Evolutionary conservation across 2,329 filamentous ascomycete genomes (phyloP), one percentile per base, ranked within the genome.

Genomic region (Purpureocillium lavendulum): DNA sequence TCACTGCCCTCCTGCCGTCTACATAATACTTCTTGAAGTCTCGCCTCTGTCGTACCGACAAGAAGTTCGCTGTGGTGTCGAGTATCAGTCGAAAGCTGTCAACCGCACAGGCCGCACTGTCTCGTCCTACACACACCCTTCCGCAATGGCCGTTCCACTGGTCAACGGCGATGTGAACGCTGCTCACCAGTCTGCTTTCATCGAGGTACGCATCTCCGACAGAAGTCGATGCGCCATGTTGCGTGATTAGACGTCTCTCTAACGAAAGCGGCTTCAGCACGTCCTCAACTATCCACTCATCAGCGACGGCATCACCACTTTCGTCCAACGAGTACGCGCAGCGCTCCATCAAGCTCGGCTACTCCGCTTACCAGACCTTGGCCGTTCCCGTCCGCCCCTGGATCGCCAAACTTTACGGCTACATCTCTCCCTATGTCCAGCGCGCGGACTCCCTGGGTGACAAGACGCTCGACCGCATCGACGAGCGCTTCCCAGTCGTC

Each of bases 201-300:
- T 75, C 40, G 61, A 70, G 55, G 70, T 74, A 64, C 30, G 61
- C 43, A n/a, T n/a, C n/a, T n/a, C n/a, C n/a, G n/a, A n/a, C n/a
- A n/a, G n/a, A n/a, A n/a, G n/a, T n/a, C n/a, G n/a, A n/a, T n/a
- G n/a, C n/a, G n/a, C n/a, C n/a, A n/a, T n/a, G n/a, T n/a, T n/a
- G n/a, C n/a, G n/a, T n/a, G n/a, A n/a, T n/a, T n/a, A n/a, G n/a
- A n/a, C n/a, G n/a, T n/a, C n/a, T n/a, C n/a, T n/a, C n/a, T n/a
- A n/a, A n/a, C n/a, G n/a, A n/a, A n/a, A n/a, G n/a, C n/a, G n/a
- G n/a, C n/a, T n/a, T n/a, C 52, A 94, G 87, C 89, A 96, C 59
- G 73, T 96, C 47, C 73, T 80, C 52, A 82, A 82, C 49, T 95
- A 94, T 65, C 90, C 90, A 30, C 65, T 94, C 49, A 76, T 96